Evolutionary conservation across 495 filamentous ascomycete genomes (phyloP).

Genomic region (Lasiosphaeriaceae sp.): DNA sequence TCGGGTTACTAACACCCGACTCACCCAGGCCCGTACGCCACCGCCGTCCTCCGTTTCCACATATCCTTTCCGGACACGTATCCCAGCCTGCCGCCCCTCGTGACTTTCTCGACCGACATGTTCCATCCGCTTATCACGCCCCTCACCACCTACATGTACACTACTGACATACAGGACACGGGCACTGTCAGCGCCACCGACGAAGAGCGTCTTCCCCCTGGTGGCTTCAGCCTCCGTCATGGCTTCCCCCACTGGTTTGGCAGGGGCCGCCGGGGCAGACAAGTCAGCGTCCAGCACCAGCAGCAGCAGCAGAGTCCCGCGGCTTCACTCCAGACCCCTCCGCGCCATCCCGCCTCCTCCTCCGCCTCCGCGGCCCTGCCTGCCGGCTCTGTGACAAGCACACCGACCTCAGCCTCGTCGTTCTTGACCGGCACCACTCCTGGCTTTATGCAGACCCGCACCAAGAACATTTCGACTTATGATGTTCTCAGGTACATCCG

Average conservation of each 20-base stretch:
- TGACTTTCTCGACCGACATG: slow-evolving; percentile 85
- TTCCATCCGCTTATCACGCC: slow-evolving; percentile 93
- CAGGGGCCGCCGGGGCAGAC: slow-evolving; percentile 26
- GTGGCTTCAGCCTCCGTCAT: slow-evolving; percentile 81
- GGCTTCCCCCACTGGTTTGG: slow-evolving; percentile 90
- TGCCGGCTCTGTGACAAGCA: slow-evolving; percentile 15
- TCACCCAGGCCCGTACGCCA: slow-evolving; percentile 74
- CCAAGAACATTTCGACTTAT: slow-evolving; percentile 44
- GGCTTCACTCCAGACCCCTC: slow-evolving; percentile 17
- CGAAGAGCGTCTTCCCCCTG: slow-evolving; percentile 75
- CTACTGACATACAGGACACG: slow-evolving; percentile 62
- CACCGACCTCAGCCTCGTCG: slow-evolving; percentile 31
- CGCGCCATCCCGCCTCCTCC: slow-evolving; percentile 8
- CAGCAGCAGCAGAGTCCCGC: not conserved
- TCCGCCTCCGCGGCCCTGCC: slow-evolving; percentile 11
- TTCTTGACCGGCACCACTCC: not conserved
- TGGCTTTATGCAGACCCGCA: slow-evolving; percentile 11
- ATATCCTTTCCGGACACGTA: slow-evolving; percentile 82
- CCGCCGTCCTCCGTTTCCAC: slow-evolving; percentile 83
- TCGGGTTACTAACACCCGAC: not conserved
- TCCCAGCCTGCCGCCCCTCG: slow-evolving; percentile 71
- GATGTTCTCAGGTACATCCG: slow-evolving; percentile 76
- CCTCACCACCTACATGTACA: slow-evolving; percentile 85
- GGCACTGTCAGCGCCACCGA: slow-evolving; percentile 78
- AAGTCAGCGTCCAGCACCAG: slow-evolving; percentile 18